Conservation (phyloP, 192 early-diverging fungal genomes). For the Powellomyces hirtus region DNA sequence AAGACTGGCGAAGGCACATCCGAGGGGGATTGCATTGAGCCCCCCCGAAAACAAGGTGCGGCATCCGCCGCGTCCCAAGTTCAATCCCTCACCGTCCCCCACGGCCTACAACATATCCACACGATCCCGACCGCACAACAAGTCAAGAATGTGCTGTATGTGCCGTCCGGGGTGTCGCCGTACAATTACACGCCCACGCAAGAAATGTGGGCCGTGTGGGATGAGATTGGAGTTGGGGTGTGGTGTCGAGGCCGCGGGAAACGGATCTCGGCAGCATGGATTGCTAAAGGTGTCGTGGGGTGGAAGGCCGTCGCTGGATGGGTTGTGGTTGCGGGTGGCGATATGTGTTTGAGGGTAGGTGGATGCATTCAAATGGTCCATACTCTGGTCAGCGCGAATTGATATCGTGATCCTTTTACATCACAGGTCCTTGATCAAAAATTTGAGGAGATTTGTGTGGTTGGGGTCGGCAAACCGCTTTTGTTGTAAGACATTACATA, state of each 20-base stretch:
- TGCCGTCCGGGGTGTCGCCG: conserved; percentile 10
- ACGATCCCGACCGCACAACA: conserved; percentile 25
- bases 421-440: conserved; percentile 39
- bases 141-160: conserved; percentile 34
- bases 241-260: conserved; percentile 30
- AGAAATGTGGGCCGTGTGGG: conserved; percentile 40
- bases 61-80: not conserved
- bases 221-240: conserved; percentile 32
- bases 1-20: not conserved
- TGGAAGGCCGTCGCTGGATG: conserved; percentile 39
- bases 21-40: no score
- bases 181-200: conserved; percentile 10
- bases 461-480: conserved; percentile 41
- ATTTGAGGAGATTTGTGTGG: conserved; percentile 35
- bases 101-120: conserved; percentile 40
- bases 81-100: conserved; percentile 38
- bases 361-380: no score
- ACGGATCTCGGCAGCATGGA: not conserved
- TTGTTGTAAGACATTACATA: conserved; percentile 34
- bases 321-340: conserved; percentile 38
- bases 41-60: not conserved
- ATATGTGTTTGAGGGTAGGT: conserved; percentile 41
- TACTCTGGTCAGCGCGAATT: no score
- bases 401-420: not conserved
- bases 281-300: not conserved